A percentile compares a stretch with the other conserved stretches of the same genome.
Conservation (phyloP, 805 yeast genomes). For the Yamadazyma laniorum region DNA sequence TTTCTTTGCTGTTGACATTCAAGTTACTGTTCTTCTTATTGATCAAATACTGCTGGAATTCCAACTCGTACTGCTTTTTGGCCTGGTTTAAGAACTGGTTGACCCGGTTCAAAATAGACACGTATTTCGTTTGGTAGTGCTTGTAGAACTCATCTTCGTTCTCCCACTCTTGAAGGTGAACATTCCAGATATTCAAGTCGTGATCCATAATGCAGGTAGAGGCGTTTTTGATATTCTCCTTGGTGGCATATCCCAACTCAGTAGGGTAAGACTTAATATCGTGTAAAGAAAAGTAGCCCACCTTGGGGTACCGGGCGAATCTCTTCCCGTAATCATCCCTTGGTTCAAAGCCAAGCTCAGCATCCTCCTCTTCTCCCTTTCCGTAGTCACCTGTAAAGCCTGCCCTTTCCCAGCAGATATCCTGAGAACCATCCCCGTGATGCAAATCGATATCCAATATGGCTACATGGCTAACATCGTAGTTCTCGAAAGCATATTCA, state of each 20-base stretch:
- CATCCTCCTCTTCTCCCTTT: slow-evolving; percentile 46
- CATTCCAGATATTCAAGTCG: slow-evolving; percentile 78
- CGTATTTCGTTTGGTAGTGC: slow-evolving; percentile 60
- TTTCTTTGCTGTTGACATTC: slow-evolving; percentile 20
- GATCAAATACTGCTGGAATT: slow-evolving; percentile 25
- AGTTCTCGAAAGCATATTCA: slow-evolving; percentile 64
- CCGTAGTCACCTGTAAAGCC: slow-evolving; percentile 52
- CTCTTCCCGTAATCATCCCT: slow-evolving; percentile 50
- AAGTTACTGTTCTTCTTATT: slow-evolving; percentile 28
- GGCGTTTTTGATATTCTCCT: slow-evolving; percentile 69
- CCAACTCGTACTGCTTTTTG: slow-evolving; percentile 42
- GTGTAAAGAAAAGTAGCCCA: slow-evolving; percentile 81
- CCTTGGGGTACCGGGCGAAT: slow-evolving; percentile 50
- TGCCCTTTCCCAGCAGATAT: slow-evolving; percentile 78
- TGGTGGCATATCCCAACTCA: slow-evolving; percentile 72
- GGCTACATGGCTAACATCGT: slow-evolving; percentile 75
- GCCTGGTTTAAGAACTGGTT: slow-evolving; percentile 57
- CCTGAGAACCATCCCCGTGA: slow-evolving; percentile 89
- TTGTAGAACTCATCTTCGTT: slow-evolving; percentile 63
- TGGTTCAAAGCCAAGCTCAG: slow-evolving; percentile 27
- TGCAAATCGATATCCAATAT: slow-evolving; percentile 81
- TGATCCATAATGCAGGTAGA: slow-evolving; percentile 78
- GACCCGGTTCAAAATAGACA: slow-evolving; percentile 62
- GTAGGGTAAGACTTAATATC: slow-evolving; percentile 87
- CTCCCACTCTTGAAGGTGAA: slow-evolving; percentile 67